Evolutionary conservation across 192 early-diverging fungal genomes (phyloP).

Genomic region (Paraglomus brasilianum): DNA sequence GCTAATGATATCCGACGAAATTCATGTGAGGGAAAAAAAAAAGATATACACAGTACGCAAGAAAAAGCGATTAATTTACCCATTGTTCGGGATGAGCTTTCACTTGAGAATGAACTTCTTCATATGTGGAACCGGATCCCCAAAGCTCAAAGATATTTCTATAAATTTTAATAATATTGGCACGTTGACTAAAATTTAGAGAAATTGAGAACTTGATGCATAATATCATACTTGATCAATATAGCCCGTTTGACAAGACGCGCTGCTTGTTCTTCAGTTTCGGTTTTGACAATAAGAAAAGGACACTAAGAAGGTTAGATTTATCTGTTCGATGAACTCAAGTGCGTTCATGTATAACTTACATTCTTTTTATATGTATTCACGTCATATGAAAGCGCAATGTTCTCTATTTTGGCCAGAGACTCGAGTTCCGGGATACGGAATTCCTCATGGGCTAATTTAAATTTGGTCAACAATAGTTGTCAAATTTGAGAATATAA

Average conservation of each 20-base stretch:
- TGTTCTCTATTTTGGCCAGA: constrained; percentile 73
- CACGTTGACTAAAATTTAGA: constrained; percentile 6
- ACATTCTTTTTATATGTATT: constrained; percentile 62
- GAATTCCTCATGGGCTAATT: constrained; percentile 61
- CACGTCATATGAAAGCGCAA: constrained; percentile 62
- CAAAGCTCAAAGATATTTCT: constrained; percentile 78
- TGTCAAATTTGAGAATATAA: neutral
- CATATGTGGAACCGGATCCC: constrained; percentile 64
- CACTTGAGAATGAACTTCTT: constrained; percentile 58
- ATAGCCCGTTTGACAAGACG: constrained; percentile 80
- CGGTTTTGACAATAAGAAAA: constrained; percentile 76
- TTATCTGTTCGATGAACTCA: neutral
- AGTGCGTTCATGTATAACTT: constrained; percentile 13
- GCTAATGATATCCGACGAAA: constrained; percentile 31
- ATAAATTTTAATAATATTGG: neutral
- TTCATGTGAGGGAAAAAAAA: neutral
- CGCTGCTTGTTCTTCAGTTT: constrained; percentile 63
- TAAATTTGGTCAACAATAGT: constrained; percentile 8
- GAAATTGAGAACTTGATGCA: neutral
- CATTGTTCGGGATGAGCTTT: constrained; percentile 59
- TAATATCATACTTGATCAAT: constrained; percentile 66
- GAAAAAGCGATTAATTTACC: constrained; percentile 33
- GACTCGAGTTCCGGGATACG: constrained; percentile 82
- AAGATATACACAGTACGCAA: neutral
- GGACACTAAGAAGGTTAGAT: constrained; percentile 56